Conservation (phyloP, 1,284 basidiomycete genomes). For the Ceratobasidium sp. region DNA sequence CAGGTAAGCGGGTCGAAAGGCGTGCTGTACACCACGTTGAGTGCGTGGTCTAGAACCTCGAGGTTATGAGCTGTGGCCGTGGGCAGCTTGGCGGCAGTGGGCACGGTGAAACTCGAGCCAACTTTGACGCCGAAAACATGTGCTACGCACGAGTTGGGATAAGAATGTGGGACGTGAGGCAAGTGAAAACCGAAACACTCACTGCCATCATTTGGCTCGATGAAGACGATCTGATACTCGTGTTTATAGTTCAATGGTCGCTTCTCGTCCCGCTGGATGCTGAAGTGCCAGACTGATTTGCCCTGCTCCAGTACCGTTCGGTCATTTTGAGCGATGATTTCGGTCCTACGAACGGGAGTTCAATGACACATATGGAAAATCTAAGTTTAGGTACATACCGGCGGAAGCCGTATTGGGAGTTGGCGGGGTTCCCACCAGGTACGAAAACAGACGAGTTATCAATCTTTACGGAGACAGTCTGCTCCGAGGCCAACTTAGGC, state of each 20-base stretch:
- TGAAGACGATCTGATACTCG: conserved; percentile 67
- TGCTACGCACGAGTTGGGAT: conserved; percentile 47
- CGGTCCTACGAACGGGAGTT: conserved; percentile 33
- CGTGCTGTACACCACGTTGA: conserved; percentile 58
- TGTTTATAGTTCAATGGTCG: conserved; percentile 64
- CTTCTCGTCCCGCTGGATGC: conserved; percentile 45
- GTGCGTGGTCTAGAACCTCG: conserved; percentile 64
- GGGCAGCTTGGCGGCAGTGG: conserved; percentile 56
- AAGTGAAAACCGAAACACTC: neutral
- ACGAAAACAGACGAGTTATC: conserved; percentile 50
- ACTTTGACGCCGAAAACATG: conserved; percentile 62
- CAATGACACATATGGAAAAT: neutral
- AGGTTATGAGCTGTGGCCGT: conserved; percentile 46
- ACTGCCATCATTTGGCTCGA: conserved; percentile 68
- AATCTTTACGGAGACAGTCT: conserved; percentile 59
- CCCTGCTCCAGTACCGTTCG: conserved; percentile 46
- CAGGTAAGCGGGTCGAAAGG: conserved; percentile 45
- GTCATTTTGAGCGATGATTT: conserved; percentile 50
- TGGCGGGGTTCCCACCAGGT: conserved; percentile 50
- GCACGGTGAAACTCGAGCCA: conserved; percentile 59
- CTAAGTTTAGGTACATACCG: conserved; percentile 13
- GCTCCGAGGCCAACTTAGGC: conserved; percentile 58
- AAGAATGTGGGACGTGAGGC: neutral
- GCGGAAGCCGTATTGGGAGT: conserved; percentile 50
- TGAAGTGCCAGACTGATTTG: conserved; percentile 50